These are phyloP conservation scores for Aegle marmelos DNA, from an alignment of 345 rosid genomes.

Conservation along the genomic window DNA sequence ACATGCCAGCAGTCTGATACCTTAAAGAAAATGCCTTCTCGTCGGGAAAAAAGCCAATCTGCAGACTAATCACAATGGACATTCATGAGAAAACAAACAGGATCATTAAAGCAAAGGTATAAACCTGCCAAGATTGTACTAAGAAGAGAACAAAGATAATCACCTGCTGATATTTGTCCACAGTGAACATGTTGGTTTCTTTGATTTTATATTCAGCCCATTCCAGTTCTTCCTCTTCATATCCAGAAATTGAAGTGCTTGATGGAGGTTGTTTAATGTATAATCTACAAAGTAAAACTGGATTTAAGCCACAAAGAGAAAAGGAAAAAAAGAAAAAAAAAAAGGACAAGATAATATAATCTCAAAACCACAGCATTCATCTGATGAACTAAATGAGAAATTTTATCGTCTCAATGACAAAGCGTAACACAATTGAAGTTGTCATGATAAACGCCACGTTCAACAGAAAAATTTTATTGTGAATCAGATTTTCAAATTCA, in stretches of 20 bases:
- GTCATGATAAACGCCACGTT: background rate
- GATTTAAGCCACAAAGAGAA: background rate
- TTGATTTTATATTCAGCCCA: constrained; percentile 95
- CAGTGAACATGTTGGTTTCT: constrained; percentile 91
- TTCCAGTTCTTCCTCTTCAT: constrained; percentile 64
- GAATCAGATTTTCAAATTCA: background rate
- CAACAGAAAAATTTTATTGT: background rate
- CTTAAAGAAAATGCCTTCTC: constrained; percentile 80
- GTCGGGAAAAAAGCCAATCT: constrained; percentile 80
- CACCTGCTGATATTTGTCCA: constrained; percentile 92
- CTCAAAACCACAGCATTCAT: background rate
- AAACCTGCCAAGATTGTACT: background rate
- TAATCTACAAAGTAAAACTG: constrained; percentile 39
- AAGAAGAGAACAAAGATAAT: constrained; percentile 1
- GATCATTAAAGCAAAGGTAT: background rate
- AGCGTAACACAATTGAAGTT: background rate
- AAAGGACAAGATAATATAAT: background rate
- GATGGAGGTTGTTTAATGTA: constrained; percentile 77
- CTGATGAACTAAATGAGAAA: no score
- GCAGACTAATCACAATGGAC: constrained; percentile 68
- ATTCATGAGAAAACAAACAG: constrained; percentile 36
- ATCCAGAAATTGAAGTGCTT: constrained; percentile 48
- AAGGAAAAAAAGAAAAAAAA: background rate
- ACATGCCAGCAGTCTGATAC: constrained; percentile 91
- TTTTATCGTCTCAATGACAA: background rate